Evolutionary conservation across 345 rosid genomes (phyloP), one percentile per base, ranked within the genome.

Genomic region (Gossypium herbaceum): DNA sequence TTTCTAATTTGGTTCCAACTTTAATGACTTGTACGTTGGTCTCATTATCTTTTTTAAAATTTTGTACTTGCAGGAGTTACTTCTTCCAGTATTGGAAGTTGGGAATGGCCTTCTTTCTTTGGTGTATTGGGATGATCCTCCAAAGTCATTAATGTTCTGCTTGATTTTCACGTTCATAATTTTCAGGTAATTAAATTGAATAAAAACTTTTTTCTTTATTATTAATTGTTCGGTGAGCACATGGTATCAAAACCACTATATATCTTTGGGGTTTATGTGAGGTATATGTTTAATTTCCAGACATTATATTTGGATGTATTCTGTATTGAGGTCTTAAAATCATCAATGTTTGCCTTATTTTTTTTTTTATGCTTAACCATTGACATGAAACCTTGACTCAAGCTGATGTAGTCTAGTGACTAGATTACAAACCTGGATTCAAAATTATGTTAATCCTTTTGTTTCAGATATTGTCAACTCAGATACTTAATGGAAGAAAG

Each of bases 121-220:
- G 82, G 71, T 82, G 60, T 81, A 75, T 76, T 96, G 98, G 99
- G 97, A 96, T 65, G 89, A 91, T 79, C 85, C 91, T 58, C 50
- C 75, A 71, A 92, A 89, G 80, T 96, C 98, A 74, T 77, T 68
- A 55, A 52, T 88, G 2, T 96, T 96, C 85, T 91, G 97, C 82
- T 81, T 93, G 88, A 74, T 83, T 22, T 76, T 76, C 60, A 78
- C 82, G 73, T 87, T 74, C 80, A 78, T 91, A 77, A 87, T 96
- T 50, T 90, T 80, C 87, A 85, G 92, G 99, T 93, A 52, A 81
- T 81, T 12, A 29, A 81, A 60, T 27, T 47, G 50, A 57, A 16
- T 8, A 47, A 52, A 39, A 51, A 54, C n/a, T 45, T 74, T 51
- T 2, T 55, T 17, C 20, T 24, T n/a, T 48, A 59, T 71, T 47